Base-by-base conservation (phyloP, 495 filamentous ascomycete species). In the Rhypophila decipiens region DNA sequence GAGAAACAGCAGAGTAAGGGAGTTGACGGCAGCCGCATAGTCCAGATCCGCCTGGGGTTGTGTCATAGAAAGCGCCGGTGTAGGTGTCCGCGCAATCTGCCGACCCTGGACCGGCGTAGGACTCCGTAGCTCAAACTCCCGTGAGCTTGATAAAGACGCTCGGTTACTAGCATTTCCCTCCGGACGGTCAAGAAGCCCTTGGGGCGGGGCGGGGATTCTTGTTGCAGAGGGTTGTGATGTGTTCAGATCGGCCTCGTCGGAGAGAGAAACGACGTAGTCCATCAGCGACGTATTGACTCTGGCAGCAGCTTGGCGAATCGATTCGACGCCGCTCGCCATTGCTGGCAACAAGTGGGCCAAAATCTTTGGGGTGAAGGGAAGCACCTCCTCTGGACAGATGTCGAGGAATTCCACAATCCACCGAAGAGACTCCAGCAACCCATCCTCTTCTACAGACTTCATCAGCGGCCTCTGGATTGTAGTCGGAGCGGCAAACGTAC, bases 381-480 rank as follows among this genome's bases (percentile, higher is more conserved):
- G 76, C n/a, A 99, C 91, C 53, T 97, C 94, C 61, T 96, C 94
- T 4, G 93, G 91, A 53, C 88, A 96, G 38, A 99, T 95, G 35
- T 96, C 90, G 52, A 99, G 88, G 59, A 99, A 96, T 37, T 83
- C 84, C 49, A 96, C 90, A 53, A 96, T 88, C 94, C 94, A 99
- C 34, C 89, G 81, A 17, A 99, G 73, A 10, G 93, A 87, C 39
- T 90, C 93, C 36, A 96, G 71, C 55, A 95, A 80, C 46, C 93
- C 87, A 55, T 96, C 86, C 63, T 96, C 88, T 55, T 96, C 90
- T 83, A 33, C 35, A 34, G 19, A 18, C 23, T 49, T 35, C 23
- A 56, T 54, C 45, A 61, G 57, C 47, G 56, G 33, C 42, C 44
- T 48, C 38, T 35, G 46, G 38, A 22, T 24, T 36, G 27, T 37